Base-by-base conservation (phyloP, 2,329 filamentous ascomycete species). In the Fusarium setosum region DNA sequence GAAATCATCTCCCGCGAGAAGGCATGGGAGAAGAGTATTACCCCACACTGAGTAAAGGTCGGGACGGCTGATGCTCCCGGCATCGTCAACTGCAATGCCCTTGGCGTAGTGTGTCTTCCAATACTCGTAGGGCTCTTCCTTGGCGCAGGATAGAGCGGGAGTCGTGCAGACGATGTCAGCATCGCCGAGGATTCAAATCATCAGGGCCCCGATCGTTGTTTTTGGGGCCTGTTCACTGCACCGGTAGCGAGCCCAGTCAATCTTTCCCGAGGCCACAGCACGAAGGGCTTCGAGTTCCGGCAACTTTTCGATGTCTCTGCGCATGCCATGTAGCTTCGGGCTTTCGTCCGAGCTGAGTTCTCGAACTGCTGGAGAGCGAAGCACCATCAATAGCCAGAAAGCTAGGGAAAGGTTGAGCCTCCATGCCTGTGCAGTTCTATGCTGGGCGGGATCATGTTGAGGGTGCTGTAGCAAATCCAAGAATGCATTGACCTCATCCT, bases 21-120 rank as follows among this genome's bases (percentile, higher is more conserved):
- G 45, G 11, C 70, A 72, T 3, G 69, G 72, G 2, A 58, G 37
- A 5, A 71, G 29, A 1, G 53, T 59, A 17, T 73, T 72, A 2
- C 71, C 63, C 69, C 72, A 70, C 50, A 68, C 40, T 24, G 52
- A 63, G 26, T 56, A 61, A 0, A 69, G 49, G 4, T 74, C 71
- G 26, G 48, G 40, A 0, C 66, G 64, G 15, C 53, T 45, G 37
- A 71, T 56, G 34, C 56, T 70, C 15, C 52, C 70, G 1, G 69
- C 71, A 29, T 74, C 64, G 31, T 74, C 72, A 0, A 74, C 31
- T 5, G 48, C 65, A 20, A 73, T n/a, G 0, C 56, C 59, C 4
- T 24, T 31, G 20, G 48, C 53, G 0, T 34, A 5, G 0, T 11
- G 18, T 3, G 3, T 24, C 12, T 63, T 61, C 55, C 32, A 56